phyloP scores from a whole-genome alignment of 768 basidiomycete genomes.

The Serendipita sp. region DNA sequence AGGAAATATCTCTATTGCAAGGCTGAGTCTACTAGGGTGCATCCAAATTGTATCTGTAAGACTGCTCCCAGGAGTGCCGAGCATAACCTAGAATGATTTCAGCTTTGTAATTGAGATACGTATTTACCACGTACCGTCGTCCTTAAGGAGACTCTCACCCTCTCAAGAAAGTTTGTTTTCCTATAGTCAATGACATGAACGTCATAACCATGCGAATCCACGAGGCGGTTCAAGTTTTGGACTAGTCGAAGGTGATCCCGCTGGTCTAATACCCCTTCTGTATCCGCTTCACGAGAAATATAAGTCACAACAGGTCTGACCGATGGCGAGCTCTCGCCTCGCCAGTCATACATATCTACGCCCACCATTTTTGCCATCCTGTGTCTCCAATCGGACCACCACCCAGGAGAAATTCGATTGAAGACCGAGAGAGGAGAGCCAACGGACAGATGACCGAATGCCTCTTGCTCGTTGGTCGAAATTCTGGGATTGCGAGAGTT shows the following conservation, averaged over 20 bases:
- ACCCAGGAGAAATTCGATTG: background rate
- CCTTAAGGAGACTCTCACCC: background rate
- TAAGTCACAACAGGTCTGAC: background rate
- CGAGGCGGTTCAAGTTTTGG: background rate
- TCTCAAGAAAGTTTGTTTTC: background rate
- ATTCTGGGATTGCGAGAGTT: background rate
- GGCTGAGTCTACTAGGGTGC: background rate
- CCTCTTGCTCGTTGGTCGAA: background rate
- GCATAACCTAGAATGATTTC: background rate
- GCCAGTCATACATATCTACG: background rate
- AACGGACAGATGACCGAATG: background rate
- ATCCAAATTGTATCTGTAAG: background rate
- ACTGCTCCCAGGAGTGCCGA: background rate
- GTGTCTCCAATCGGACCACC: conserved; percentile 1
- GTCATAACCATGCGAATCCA: background rate
- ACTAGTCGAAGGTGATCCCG: background rate
- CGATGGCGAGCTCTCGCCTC: background rate
- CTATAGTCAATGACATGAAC: background rate
- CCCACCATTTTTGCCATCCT: background rate
- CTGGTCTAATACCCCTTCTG: background rate
- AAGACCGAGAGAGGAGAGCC: background rate
- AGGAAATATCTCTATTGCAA: background rate
- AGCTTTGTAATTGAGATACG: background rate
- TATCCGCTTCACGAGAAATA: background rate
- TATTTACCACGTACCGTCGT: background rate